phyloP scores from a whole-genome alignment of 1,284 basidiomycete genomes.

The Naganishia albida region DNA sequence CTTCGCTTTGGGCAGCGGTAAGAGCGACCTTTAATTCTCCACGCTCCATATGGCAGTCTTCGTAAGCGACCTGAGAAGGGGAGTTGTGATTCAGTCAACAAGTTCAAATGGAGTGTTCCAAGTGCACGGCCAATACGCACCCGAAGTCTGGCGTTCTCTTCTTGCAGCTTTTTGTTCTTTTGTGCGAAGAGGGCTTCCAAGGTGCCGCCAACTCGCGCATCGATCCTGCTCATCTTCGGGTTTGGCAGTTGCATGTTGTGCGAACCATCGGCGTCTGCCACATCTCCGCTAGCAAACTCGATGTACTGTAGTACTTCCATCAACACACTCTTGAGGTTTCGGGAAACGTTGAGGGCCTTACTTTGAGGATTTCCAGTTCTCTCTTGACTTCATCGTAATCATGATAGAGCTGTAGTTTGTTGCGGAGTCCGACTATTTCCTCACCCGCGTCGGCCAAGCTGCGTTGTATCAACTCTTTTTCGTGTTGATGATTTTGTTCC shows the following conservation, averaged over 20 bases:
- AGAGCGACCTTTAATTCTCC: conserved; percentile 64
- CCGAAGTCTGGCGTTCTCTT: conserved; percentile 87
- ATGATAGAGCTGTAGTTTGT: conserved; percentile 67
- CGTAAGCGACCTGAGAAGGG: conserved; percentile 68
- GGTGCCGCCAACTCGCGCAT: conserved; percentile 71
- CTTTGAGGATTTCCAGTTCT: conserved; percentile 96
- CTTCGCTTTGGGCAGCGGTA: conserved; percentile 63
- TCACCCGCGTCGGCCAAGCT: conserved; percentile 61
- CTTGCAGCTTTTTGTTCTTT: conserved; percentile 92
- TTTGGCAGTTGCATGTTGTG: conserved; percentile 69
- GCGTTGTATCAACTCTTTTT: conserved; percentile 63
- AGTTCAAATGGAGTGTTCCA: neutral
- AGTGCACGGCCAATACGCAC: conserved; percentile 55
- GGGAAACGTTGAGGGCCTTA: conserved; percentile 46
- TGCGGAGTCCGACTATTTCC: conserved; percentile 69
- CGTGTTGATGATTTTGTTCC: conserved; percentile 56
- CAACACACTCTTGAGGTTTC: too few species aligned
- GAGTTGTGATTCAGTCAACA: neutral
- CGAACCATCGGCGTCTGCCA: conserved; percentile 60
- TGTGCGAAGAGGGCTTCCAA: conserved; percentile 85
- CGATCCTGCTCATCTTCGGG: conserved; percentile 81
- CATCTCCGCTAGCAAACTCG: conserved; percentile 81
- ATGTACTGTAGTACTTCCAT: conserved; percentile 70
- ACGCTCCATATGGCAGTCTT: conserved; percentile 72
- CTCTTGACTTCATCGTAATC: conserved; percentile 96